Conservation (phyloP, 495 filamentous ascomycete genomes). For the Achaetomiella virescens region DNA sequence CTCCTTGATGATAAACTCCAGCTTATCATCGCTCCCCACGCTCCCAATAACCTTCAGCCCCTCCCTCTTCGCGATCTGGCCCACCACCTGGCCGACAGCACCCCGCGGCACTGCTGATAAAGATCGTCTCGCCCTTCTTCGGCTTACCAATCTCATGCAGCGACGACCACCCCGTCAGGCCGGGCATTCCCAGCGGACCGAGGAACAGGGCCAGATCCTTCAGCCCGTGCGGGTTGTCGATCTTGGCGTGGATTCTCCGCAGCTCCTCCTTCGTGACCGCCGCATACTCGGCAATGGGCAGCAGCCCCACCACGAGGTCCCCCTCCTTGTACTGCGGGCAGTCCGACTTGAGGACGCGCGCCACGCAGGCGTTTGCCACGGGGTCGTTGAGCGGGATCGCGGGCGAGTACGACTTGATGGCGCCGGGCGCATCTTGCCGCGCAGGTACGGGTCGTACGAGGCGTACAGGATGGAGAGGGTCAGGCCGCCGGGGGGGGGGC, state of each 20-base stretch:
- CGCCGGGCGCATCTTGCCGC: slow-evolving; percentile 55
- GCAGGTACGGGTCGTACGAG: slow-evolving; percentile 87
- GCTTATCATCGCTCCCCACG: slow-evolving; percentile 59
- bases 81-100: slow-evolving; percentile 79
- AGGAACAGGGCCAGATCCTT: slow-evolving; percentile 56
- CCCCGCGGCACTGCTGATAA: slow-evolving; percentile 76
- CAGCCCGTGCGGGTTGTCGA: slow-evolving; percentile 52
- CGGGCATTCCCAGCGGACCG: slow-evolving; percentile 81
- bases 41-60: slow-evolving; percentile 76
- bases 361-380: slow-evolving; percentile 51
- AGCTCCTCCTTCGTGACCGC: slow-evolving; percentile 30
- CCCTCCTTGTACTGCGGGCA: slow-evolving; percentile 55
- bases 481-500: slow-evolving; percentile 63
- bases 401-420: slow-evolving; percentile 56
- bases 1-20: slow-evolving; percentile 59
- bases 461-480: slow-evolving; percentile 66
- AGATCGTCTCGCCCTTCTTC: slow-evolving; percentile 83
- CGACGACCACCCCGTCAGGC: slow-evolving; percentile 74
- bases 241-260: not conserved
- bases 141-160: slow-evolving; percentile 80
- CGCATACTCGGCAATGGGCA: slow-evolving; percentile 60
- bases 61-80: slow-evolving; percentile 81
- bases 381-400: slow-evolving; percentile 52
- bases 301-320: slow-evolving; percentile 56
- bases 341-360: slow-evolving; percentile 62